phyloP scores from a whole-genome alignment of 2,329 filamentous ascomycete species.

The Bipolaris bicolor region DNA sequence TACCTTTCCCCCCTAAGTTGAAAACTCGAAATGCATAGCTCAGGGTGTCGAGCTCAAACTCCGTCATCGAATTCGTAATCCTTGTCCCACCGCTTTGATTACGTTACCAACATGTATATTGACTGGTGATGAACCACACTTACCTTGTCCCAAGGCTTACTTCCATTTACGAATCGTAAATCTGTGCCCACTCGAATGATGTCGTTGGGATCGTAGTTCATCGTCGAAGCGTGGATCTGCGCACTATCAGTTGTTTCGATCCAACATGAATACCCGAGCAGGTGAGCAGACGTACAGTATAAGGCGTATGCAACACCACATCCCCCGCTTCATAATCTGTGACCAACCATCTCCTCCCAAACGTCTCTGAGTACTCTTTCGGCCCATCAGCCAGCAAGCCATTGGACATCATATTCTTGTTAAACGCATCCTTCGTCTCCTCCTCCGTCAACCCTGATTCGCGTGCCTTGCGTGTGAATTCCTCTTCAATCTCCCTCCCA shows the following conservation, averaged over 20 bases:
- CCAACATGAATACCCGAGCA: too few species aligned
- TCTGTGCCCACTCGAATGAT: conserved; percentile 63
- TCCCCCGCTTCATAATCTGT: conserved; percentile 62
- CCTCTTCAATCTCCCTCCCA: conserved; percentile 58
- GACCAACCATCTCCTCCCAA: conserved; percentile 58
- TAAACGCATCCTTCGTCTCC: conserved; percentile 55
- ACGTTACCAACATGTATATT: conserved; percentile 5
- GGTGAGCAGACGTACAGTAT: conserved; percentile 23
- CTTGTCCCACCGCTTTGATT: conserved; percentile 40
- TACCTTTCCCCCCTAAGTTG: background rate
- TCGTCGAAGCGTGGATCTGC: conserved; percentile 64
- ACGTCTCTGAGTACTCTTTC: conserved; percentile 51
- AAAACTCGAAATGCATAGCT: background rate
- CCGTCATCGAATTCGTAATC: conserved; percentile 42
- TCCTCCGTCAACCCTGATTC: conserved; percentile 59
- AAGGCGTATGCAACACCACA: conserved; percentile 51
- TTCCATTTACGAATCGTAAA: conserved; percentile 61
- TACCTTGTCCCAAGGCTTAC: conserved; percentile 58
- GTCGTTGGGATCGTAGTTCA: conserved; percentile 60
- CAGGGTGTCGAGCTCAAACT: conserved; percentile 8
- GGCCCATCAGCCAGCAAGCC: conserved; percentile 61
- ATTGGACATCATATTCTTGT: conserved; percentile 64
- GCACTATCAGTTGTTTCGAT: too few species aligned
- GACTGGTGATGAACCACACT: conserved; percentile 9
- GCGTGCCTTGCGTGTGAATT: conserved; percentile 58